Conservation (phyloP, 2,329 filamentous ascomycete species). For the Alternaria ventricosa region DNA sequence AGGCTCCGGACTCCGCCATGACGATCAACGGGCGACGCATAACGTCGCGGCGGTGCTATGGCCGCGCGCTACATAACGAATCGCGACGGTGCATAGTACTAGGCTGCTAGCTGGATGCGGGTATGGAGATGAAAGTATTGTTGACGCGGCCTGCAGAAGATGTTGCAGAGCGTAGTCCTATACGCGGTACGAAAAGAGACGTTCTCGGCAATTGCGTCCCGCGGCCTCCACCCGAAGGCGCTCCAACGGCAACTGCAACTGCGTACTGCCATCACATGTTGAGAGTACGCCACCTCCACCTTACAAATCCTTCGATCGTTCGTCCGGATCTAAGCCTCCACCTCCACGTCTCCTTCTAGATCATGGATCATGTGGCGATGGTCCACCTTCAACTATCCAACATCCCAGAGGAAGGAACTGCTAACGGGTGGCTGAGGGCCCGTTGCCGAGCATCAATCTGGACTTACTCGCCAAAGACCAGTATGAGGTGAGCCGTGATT, state of each 20-base stretch:
- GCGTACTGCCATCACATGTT: background rate
- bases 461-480: background rate
- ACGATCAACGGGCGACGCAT: background rate
- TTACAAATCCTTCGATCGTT: background rate
- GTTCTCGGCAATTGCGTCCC: background rate
- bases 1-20: slow-evolving; percentile 1
- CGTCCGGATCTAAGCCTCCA: background rate
- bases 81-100: background rate
- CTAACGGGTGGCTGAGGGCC: background rate
- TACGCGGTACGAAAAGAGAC: background rate
- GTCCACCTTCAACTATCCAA: background rate
- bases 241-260: background rate
- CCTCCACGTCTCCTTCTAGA: background rate
- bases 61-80: background rate
- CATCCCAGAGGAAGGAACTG: background rate
- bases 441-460: background rate
- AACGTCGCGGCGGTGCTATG: slow-evolving; percentile 1
- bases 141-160: slow-evolving; percentile 5
- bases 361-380: background rate
- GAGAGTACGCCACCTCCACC: background rate
- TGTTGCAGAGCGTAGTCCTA: background rate
- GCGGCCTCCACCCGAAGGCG: background rate
- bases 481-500: background rate
- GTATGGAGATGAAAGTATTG: background rate
- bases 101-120: background rate